Percentiles rank a stretch among this genome's conserved stretches.
Conservation (phyloP, 2,329 filamentous ascomycete genomes). For the Tolypocladium guangdongense region DNA sequence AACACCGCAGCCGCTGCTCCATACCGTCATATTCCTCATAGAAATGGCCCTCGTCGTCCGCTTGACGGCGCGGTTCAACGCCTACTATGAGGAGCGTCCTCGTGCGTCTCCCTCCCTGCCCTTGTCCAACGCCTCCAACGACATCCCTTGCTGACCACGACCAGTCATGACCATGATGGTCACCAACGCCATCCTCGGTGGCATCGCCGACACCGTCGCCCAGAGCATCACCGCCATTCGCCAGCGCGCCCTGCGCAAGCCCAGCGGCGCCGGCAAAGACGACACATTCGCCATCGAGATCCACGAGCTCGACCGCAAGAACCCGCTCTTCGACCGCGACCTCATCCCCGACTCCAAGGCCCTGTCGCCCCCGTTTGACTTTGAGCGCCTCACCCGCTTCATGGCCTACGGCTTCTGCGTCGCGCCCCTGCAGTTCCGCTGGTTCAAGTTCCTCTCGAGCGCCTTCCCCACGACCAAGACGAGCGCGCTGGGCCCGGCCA, state of each 20-base stretch:
- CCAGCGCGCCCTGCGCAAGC: conserved; percentile 52
- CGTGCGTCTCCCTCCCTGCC: conserved; percentile 35
- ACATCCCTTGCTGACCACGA: neutral
- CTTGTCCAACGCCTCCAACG: neutral
- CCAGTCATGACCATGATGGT: conserved; percentile 96
- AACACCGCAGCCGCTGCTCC: conserved; percentile 63
- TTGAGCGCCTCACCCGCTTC: conserved; percentile 86
- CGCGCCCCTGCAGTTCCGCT: conserved; percentile 90
- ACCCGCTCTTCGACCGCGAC: conserved; percentile 53
- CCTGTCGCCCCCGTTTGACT: conserved; percentile 80
- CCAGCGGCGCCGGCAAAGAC: conserved; percentile 46
- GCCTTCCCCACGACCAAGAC: conserved; percentile 78
- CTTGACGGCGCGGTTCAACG: conserved; percentile 79
- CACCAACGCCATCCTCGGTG: conserved; percentile 90
- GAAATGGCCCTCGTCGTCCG: conserved; percentile 81
- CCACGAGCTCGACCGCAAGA: conserved; percentile 74
- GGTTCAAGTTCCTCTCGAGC: conserved; percentile 78
- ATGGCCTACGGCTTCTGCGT: conserved; percentile 97
- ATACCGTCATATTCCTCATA: conserved; percentile 73
- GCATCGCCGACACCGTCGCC: conserved; percentile 91
- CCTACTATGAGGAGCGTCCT: conserved; percentile 85
- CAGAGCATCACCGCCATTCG: conserved; percentile 83
- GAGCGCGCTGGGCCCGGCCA: conserved; percentile 60
- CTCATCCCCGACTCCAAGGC: conserved; percentile 51
- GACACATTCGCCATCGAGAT: conserved; percentile 80